Base-by-base conservation (phyloP, 1,139 yeast species). In the Yamadazyma atmosphaerica region DNA sequence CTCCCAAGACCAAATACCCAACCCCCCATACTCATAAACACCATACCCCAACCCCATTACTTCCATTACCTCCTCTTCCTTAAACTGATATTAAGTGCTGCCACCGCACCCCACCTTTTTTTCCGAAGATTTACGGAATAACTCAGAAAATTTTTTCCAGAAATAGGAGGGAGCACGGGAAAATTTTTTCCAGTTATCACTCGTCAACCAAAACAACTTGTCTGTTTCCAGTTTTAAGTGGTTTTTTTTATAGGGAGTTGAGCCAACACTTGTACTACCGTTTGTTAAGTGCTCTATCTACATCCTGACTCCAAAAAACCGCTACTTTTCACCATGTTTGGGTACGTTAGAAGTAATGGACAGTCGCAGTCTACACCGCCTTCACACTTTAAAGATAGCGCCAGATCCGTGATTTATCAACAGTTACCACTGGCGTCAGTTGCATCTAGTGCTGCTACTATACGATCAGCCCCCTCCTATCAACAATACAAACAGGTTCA, bases 351-450 rank as follows among this genome's bases (percentile, higher is more conserved):
- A 37, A 53, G 56, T 35, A 55, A 54, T 35, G 59, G 58, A 33
- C 63, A 52, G 48, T 44, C 55, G 37, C 39, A 57, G 42, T 60
- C 63, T 35, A 58, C 74, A n/a, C 44, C 54, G 10, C 77, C 77
- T 8, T 51, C 67, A 9, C 71, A 67, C 29, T 71, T 72, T 53
- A 66, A 66, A 41, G 77, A 72, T 36, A 59, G 61, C 36, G 77
- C 77, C 33, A 62, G 77, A 56, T 67, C 60, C 49, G 75, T 74
- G 46, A 70, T 72, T 46, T 72, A 68, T 47, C 73, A 65, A 45
- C 75, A 70, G 46, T 58, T 72, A 32, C 73, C 72, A 5, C 61
- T 58, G 35, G 51, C 54, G 9, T 53, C 60, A 11, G 68, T 36
- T 3, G 26, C 38, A 46, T 36, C 48, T 22, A 24, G 42, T 33